These are phyloP conservation scores for Viola odorata DNA, from an alignment of 345 rosid genomes.

Conservation along the genomic window DNA sequence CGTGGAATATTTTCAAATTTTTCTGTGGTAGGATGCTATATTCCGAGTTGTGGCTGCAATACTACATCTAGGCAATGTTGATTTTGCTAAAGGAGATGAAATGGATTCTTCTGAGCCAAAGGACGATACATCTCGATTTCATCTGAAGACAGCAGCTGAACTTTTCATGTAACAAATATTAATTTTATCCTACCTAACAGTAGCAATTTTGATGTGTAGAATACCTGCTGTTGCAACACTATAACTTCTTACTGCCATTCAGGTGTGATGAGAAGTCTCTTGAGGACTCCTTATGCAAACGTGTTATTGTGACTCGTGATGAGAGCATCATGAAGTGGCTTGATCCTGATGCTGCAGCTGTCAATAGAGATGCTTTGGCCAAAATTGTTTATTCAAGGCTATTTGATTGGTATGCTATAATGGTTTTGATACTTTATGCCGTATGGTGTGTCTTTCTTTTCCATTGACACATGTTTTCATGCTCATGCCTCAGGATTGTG, in stretches of 20 bases:
- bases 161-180: slow-evolving; percentile 53
- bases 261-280: slow-evolving; percentile 90
- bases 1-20: slow-evolving; percentile 21
- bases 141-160: slow-evolving; percentile 78
- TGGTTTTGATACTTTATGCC: slow-evolving; percentile 1
- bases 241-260: slow-evolving; percentile 1
- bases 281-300: slow-evolving; percentile 96
- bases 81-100: slow-evolving; percentile 82
- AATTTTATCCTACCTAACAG: slow-evolving; percentile 8
- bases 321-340: slow-evolving; percentile 92
- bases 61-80: slow-evolving; percentile 92
- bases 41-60: slow-evolving; percentile 91
- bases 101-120: slow-evolving; percentile 78
- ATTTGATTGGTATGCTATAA: slow-evolving; percentile 74
- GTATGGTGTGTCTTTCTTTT: not conserved
- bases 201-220: too few relatives aligned
- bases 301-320: slow-evolving; percentile 92
- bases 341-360: slow-evolving; percentile 78
- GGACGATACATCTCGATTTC: slow-evolving; percentile 82
- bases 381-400: slow-evolving; percentile 83
- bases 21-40: slow-evolving; percentile 61
- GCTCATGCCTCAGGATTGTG: slow-evolving; percentile 60
- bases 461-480: not conserved
- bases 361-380: slow-evolving; percentile 92
- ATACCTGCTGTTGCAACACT: too few relatives aligned